These are phyloP conservation scores for Nannochloris sp. DNA, from an alignment of 139 green algal genomes.

Conservation along the genomic window DNA sequence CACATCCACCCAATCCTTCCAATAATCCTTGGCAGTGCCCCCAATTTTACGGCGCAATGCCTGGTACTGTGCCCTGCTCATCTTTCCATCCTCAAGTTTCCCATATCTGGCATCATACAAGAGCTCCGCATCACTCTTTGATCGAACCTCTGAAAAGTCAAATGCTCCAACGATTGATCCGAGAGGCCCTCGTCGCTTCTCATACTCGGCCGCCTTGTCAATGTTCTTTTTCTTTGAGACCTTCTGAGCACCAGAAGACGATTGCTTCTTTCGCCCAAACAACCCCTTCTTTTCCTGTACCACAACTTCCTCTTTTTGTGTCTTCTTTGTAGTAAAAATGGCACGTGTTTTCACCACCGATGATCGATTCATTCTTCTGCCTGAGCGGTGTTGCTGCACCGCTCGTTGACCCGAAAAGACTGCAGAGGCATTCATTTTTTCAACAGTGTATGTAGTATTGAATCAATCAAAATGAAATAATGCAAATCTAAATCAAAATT, in stretches of 20 bases:
- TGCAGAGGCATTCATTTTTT: too few relatives aligned
- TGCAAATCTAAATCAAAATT: too few relatives aligned
- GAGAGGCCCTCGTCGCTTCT: conserved; percentile 16
- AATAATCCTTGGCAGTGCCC: conserved; percentile 42
- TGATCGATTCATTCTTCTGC: too few relatives aligned
- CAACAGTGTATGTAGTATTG: too few relatives aligned
- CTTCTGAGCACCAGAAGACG: neutral
- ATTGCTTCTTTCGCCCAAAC: neutral
- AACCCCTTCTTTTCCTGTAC: neutral
- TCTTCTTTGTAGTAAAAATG: too few relatives aligned
- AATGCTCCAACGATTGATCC: conserved; percentile 19
- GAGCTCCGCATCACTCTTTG: conserved; percentile 45
- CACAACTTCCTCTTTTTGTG: too few relatives aligned
- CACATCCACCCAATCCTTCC: conserved; percentile 51
- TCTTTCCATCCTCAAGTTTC: conserved; percentile 40
- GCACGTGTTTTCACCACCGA: too few relatives aligned
- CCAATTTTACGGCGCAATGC: conserved; percentile 43
- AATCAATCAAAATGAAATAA: too few relatives aligned
- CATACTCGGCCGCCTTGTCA: conserved; percentile 23
- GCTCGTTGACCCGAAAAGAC: too few relatives aligned
- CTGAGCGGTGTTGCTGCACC: too few relatives aligned
- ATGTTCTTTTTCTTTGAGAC: conserved; percentile 6
- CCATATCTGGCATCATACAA: conserved; percentile 61
- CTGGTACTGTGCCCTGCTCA: conserved; percentile 41
- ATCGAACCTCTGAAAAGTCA: conserved; percentile 47